A percentile compares a stretch with the other conserved stretches of the same genome.
These are phyloP conservation scores for Suillus luteus DNA, from an alignment of 768 basidiomycete genomes.

Conservation along the genomic window DNA sequence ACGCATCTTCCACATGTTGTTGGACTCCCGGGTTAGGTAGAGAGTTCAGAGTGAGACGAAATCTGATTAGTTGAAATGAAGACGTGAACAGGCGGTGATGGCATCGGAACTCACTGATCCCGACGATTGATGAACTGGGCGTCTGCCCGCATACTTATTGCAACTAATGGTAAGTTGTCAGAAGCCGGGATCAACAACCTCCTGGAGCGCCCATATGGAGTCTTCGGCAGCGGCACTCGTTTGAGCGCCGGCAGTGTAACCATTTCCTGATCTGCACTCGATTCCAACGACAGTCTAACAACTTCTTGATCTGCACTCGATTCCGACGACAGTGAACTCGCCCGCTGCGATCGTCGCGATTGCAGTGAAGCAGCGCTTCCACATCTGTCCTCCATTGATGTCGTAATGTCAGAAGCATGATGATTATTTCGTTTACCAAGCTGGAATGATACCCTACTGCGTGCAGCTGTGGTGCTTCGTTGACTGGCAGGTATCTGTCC, in stretches of 20 bases:
- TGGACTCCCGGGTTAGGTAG: constrained; percentile 38
- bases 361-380: neutral
- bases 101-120: constrained; percentile 28
- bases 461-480: neutral
- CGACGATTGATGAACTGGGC: constrained; percentile 43
- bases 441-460: neutral
- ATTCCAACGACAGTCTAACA: constrained; percentile 1
- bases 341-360: neutral
- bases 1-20: constrained; percentile 49
- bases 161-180: constrained; percentile 37
- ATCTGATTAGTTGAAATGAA: constrained; percentile 26
- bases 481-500: neutral
- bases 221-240: constrained; percentile 36
- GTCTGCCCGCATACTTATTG: constrained; percentile 49
- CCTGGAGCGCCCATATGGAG: constrained; percentile 33
- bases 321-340: constrained; percentile 4
- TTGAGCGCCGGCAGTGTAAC: constrained; percentile 15
- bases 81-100: constrained; percentile 11
- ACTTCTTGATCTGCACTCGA: neutral
- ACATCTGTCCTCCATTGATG: neutral
- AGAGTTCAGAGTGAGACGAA: constrained; percentile 39
- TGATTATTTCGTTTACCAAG: neutral
- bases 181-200: constrained; percentile 33
- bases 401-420: neutral
- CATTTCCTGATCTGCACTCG: neutral